These are phyloP conservation scores for Pyricularia pennisetigena DNA, from an alignment of 2,329 filamentous ascomycete species.

Conservation along the genomic window DNA sequence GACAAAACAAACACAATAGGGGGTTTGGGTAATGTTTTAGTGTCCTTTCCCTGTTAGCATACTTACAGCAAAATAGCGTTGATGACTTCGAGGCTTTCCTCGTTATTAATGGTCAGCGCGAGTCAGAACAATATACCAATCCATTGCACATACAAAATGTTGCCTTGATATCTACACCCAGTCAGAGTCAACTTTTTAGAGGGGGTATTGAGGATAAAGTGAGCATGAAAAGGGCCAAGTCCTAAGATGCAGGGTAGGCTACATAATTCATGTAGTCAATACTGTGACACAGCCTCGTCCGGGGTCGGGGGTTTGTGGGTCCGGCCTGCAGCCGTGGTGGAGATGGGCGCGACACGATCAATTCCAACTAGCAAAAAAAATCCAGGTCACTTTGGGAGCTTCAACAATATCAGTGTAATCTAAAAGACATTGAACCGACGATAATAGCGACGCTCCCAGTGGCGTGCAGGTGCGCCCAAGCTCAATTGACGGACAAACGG, in stretches of 20 bases:
- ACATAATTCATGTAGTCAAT: neutral
- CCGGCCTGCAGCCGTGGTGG: neutral
- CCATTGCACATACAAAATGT: neutral
- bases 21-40: neutral
- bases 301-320: neutral
- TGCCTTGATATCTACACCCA: neutral
- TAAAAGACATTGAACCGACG: neutral
- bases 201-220: no score
- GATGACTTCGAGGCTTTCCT: neutral
- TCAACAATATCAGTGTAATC: neutral
- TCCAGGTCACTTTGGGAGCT: neutral
- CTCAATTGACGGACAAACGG: neutral
- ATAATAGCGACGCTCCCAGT: neutral
- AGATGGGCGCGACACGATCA: neutral
- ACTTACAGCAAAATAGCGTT: neutral
- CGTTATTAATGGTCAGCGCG: neutral
- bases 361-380: neutral
- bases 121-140: neutral
- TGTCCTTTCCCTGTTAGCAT: neutral
- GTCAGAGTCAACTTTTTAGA: no score
- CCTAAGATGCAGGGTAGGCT: neutral
- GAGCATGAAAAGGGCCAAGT: neutral
- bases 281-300: neutral
- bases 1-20: neutral
- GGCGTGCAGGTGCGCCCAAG: neutral